These are phyloP conservation scores for Micractinium sp. DNA, from an alignment of 139 green algal genomes.

Conservation along the genomic window DNA sequence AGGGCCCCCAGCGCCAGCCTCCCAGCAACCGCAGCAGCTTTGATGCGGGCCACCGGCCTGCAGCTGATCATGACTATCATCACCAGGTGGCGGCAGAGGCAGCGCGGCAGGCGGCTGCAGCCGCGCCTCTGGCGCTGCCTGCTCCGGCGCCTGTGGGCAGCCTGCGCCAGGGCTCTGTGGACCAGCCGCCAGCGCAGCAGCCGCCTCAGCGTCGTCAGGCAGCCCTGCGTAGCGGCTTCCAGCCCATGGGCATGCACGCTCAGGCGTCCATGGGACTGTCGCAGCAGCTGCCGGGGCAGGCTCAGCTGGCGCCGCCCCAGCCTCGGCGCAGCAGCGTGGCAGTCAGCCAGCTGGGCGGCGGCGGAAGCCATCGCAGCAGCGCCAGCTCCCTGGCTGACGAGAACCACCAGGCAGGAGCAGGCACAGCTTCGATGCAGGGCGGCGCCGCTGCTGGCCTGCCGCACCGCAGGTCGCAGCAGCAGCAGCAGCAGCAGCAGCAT, in stretches of 20 bases:
- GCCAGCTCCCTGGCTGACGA: background rate
- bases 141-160: no score
- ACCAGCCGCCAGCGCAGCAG: background rate
- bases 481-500: background rate
- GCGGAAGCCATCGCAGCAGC: background rate
- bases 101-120: background rate
- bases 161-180: background rate
- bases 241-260: conserved; percentile 21
- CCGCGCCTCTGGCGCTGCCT: background rate
- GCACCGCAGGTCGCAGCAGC: background rate
- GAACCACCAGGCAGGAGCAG: background rate
- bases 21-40: conserved; percentile 22
- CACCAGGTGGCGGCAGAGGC: background rate
- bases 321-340: conserved; percentile 21
- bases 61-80: background rate
- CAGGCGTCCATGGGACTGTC: background rate
- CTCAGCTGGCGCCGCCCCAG: background rate
- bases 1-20: background rate
- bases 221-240: conserved; percentile 21
- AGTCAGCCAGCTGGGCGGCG: conserved; percentile 12
- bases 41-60: background rate
- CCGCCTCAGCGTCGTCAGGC: conserved; percentile 2
- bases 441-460: background rate
- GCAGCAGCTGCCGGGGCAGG: background rate
- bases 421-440: background rate